Evolutionary conservation across 2,329 filamentous ascomycete species (phyloP), one percentile per base, ranked within the genome.

Genomic region (Sporothrix protearum): DNA sequence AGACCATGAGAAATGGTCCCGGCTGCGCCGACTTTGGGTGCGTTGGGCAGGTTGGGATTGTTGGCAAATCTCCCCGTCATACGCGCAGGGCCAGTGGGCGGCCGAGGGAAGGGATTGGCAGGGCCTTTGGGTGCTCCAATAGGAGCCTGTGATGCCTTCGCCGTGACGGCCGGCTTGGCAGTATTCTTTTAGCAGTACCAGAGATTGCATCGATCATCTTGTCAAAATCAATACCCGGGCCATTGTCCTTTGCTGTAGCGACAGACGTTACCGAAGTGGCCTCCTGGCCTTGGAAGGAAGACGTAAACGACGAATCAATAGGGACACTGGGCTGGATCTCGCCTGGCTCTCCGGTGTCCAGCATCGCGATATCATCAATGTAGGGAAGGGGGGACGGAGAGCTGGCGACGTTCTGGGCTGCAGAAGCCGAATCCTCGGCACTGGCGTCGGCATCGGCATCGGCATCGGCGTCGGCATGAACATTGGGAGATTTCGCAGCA

Each of bases 161-260:
- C 68, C 51, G 74, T 57, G 33, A 61, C 4, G 8, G 49, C 28
- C 12, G 59, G 39, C 73, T 71, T 68, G 76, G 72, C 28, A 69
- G 76, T 76, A 72, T 74, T 75, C 73, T 70, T 68, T 76, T n/a
- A 68, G 76, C 76, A 73, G 74, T 76, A 55, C 78, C 78, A 69
- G 79, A 79, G 59, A 81, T 80, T 69, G 78, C 76, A 74, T 80
- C 77, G 73, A 81, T 77, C 76, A 81, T 76, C 76, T 80, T 79
- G 72, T 80, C 78, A 61, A 80, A 79, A 71, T 80, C 78, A 77
- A 80, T 71, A 53, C 72, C 72, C 1, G 71, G 30, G 12, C 51
- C 72, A 49, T 45, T 70, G 72, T 69, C 68, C 45, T 75, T 73
- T 71, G 63, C 64, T 6, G 63, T 68, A 19, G 51, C 42, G 7